Evolutionary conservation across 2,329 filamentous ascomycete species (phyloP).

Genomic region (Atkinsonella hypoxylon): DNA sequence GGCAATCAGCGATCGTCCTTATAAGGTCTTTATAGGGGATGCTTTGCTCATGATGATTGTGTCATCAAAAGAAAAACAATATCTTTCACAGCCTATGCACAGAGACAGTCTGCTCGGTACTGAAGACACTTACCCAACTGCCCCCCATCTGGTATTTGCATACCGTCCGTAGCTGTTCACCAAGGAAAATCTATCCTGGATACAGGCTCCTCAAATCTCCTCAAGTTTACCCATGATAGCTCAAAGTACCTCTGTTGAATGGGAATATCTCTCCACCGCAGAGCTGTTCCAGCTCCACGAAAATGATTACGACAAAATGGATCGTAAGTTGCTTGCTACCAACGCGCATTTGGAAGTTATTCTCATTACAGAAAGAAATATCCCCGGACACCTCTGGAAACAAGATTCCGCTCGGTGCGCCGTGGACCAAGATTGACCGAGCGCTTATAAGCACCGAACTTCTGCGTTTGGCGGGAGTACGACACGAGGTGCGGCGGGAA

Average conservation of each 20-base stretch:
- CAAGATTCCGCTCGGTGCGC: constrained; percentile 32
- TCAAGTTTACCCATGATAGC: background rate
- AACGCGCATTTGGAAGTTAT: background rate
- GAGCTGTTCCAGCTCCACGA: background rate
- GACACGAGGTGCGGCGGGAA: constrained; percentile 47
- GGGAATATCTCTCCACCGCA: background rate
- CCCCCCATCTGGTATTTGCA: too few relatives aligned
- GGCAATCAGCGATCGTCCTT: too few relatives aligned
- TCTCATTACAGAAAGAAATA: background rate
- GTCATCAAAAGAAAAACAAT: too few relatives aligned
- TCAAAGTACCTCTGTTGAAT: background rate
- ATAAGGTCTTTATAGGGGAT: too few relatives aligned
- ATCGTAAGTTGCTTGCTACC: background rate
- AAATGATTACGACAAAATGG: background rate
- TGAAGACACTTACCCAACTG: too few relatives aligned
- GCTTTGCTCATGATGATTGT: too few relatives aligned
- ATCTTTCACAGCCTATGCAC: too few relatives aligned
- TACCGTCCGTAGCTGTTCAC: too few relatives aligned
- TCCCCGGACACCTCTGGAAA: background rate
- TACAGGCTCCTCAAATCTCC: too few relatives aligned
- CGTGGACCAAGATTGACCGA: constrained; percentile 47
- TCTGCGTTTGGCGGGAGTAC: constrained; percentile 39
- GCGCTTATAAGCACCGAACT: constrained; percentile 46
- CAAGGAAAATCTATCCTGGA: too few relatives aligned
- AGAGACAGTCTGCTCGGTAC: too few relatives aligned